Evolutionary conservation across 148 eudicot genomes (phyloP).

Genomic region (Rhododendron mucronatum): DNA sequence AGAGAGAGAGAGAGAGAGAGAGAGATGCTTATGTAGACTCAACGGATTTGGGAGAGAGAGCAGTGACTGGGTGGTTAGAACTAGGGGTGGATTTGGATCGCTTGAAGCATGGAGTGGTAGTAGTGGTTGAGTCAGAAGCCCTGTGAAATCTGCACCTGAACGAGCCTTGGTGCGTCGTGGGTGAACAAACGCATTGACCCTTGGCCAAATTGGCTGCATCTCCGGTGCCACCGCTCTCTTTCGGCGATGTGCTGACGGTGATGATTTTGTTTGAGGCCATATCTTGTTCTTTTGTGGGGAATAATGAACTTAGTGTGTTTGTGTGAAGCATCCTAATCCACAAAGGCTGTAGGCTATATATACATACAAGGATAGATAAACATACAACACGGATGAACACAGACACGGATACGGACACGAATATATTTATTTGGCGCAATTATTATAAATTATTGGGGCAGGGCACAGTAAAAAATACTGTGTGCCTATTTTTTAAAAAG

Average conservation of each 20-base stretch:
- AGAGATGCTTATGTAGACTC: constrained; percentile 15
- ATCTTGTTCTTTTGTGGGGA: not conserved
- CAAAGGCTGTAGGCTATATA: not conserved
- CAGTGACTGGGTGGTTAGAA: not conserved
- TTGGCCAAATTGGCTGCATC: constrained; percentile 15
- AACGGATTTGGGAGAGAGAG: constrained; percentile 35
- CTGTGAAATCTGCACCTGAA: constrained; percentile 72
- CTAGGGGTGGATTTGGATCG: constrained; percentile 51
- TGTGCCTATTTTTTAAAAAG: not conserved
- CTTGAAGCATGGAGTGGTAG: constrained; percentile 30
- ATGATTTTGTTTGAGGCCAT: constrained; percentile 7
- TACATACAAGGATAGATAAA: not conserved
- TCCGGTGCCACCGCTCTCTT: constrained; percentile 7
- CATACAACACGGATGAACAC: not conserved
- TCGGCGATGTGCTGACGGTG: constrained; percentile 11
- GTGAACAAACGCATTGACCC: constrained; percentile 69
- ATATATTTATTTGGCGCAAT: not conserved
- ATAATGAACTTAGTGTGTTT: not conserved
- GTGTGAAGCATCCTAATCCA: not conserved
- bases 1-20: not conserved
- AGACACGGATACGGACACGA: too few species aligned
- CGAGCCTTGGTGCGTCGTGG: constrained; percentile 72
- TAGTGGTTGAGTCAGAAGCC: not conserved
- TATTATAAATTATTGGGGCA: not conserved
- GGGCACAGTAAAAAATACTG: not conserved